A percentile compares a stretch with the other conserved stretches of the same genome.
Conservation (phyloP, 345 rosid genomes). For the Gossypium stocksii region DNA sequence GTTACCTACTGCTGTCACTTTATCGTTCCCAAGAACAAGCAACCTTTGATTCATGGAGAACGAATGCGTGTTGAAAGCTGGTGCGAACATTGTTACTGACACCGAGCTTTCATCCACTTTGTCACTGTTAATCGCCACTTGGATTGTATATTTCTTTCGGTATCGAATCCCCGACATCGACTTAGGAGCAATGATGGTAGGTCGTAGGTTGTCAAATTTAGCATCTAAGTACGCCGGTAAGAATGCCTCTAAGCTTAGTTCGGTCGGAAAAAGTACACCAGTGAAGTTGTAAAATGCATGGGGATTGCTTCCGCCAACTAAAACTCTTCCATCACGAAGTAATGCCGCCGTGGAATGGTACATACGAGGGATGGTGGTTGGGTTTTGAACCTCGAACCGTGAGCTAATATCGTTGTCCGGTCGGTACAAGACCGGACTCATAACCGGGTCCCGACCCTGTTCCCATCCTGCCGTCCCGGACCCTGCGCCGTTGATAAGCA, state of each 20-base stretch:
- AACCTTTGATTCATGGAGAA: constrained; percentile 76
- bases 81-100: constrained; percentile 58
- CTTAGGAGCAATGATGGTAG: constrained; percentile 32
- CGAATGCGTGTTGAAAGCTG: constrained; percentile 67
- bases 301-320: constrained; percentile 83
- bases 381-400: constrained; percentile 49
- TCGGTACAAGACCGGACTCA: constrained; percentile 28
- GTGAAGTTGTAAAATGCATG: constrained; percentile 50
- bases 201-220: constrained; percentile 30
- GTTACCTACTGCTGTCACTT: constrained; percentile 21
- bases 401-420: constrained; percentile 31
- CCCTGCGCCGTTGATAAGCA: not conserved
- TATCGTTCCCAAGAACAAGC: constrained; percentile 44
- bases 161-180: constrained; percentile 26
- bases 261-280: constrained; percentile 57
- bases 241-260: constrained; percentile 65
- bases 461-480: not conserved
- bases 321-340: constrained; percentile 71
- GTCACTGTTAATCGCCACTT: constrained; percentile 30
- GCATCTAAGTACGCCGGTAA: constrained; percentile 54
- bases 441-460: not conserved
- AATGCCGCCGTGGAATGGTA: constrained; percentile 70
- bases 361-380: constrained; percentile 60
- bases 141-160: constrained; percentile 19
- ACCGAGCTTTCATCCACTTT: constrained; percentile 13